Evolutionary conservation across 768 basidiomycete species (phyloP), one percentile per base, ranked within the genome.

Genomic region (Suillus hirtellus): DNA sequence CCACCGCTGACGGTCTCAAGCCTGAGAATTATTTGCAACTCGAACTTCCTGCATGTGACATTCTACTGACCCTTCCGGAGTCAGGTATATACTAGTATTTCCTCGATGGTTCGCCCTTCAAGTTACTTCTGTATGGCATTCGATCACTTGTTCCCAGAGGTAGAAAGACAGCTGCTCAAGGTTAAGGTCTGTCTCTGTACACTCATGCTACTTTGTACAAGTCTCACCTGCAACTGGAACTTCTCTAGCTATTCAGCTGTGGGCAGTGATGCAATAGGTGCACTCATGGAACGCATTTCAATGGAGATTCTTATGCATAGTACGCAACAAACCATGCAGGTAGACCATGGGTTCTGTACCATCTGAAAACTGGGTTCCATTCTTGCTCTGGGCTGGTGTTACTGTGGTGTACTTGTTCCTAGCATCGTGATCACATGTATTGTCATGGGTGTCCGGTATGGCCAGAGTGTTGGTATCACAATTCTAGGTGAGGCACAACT

Each of bases 261-360:
- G 4, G 47, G 27, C 27, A 4, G 60, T 15, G 59, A 54, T 35
- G 61, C 61, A 56, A 14, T n/a, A 19, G 58, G 44, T 4, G 34
- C 64, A 34, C 3, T 69, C 40, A 44, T 17, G 21, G 53, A 63
- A 31, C 27, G 35, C 63, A 59, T 15, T 60, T 70, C 50, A 50
- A 60, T 2, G 50, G 35, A 38, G 52, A 43, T 19, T 21, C 61
- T 31, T 31, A 31, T 3, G 27, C 27, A 31, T 31, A 31, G 1
- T 60, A 58, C 1, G 58, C 52, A 4, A 46, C 58, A 31, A 56
- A 53, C 15, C 53, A 72, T 38, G 67, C 77, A 40, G 72, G 2
- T 79, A 82, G 3, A 81, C 84, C 60, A 78, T 80, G 60, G 86
- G 87, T 68, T 78, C 81, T 63, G 83, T 85, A 2, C 85, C 86